Conservation (phyloP, 257 asterid genomes). For the Primulina huaijiensis region DNA sequence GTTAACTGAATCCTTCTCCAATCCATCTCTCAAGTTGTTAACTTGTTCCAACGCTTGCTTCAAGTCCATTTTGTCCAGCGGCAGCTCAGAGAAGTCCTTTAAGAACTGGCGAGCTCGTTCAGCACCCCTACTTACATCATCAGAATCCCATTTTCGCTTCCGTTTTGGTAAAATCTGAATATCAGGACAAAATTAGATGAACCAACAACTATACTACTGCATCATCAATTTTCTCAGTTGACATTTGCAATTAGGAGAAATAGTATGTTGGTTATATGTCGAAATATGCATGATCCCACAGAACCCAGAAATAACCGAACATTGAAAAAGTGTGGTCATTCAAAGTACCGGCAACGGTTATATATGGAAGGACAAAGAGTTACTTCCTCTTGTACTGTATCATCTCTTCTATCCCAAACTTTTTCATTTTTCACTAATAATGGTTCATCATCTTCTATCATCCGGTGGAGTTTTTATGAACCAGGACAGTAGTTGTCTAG, state of each 20-base stretch:
- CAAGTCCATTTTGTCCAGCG: conserved; percentile 72
- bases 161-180: conserved; percentile 57
- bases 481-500: not conserved
- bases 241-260: not conserved
- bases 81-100: conserved; percentile 68
- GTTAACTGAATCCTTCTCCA: conserved; percentile 66
- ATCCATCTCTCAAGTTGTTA: conserved; percentile 47
- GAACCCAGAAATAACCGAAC: too few species aligned
- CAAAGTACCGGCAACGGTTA: not conserved
- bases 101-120: conserved; percentile 76
- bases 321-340: not conserved
- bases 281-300: not conserved
- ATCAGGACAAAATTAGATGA: conserved; percentile 4
- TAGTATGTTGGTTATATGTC: not conserved
- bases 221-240: conserved; percentile 4
- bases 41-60: conserved; percentile 51
- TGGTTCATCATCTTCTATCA: too few species aligned
- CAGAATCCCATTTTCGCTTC: conserved; percentile 58
- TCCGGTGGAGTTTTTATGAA: not conserved
- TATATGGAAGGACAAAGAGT: not conserved
- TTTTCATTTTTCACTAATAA: not conserved
- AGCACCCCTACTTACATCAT: conserved; percentile 59
- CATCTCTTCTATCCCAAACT: not conserved
- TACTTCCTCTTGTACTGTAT: too few species aligned
- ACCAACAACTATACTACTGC: not conserved